Conservation (phyloP, 1,139 yeast genomes). For the Hemisphaericaspora lyxosophila region DNA sequence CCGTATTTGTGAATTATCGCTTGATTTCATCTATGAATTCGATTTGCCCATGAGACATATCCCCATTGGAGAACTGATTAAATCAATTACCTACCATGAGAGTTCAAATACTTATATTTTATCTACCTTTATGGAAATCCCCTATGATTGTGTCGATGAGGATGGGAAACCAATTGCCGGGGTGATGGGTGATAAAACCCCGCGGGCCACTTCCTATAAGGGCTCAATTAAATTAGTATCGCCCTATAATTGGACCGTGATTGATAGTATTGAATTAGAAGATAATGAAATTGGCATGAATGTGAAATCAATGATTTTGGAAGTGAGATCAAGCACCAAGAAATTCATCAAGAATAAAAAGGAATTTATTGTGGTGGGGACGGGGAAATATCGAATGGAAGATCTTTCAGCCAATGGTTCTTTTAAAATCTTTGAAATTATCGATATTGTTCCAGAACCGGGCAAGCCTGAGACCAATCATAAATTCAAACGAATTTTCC, state of each 20-base stretch:
- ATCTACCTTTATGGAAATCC: constrained; percentile 60
- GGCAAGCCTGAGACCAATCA: constrained; percentile 82
- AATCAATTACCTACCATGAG: constrained; percentile 71
- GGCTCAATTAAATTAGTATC: constrained; percentile 68
- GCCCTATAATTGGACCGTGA: constrained; percentile 73
- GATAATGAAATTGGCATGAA: constrained; percentile 67
- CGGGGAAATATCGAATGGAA: constrained; percentile 76
- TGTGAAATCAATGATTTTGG: constrained; percentile 59
- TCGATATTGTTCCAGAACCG: constrained; percentile 88
- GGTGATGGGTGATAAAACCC: constrained; percentile 43
- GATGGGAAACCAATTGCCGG: constrained; percentile 70
- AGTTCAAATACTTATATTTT: constrained; percentile 62
- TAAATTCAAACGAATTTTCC: constrained; percentile 71
- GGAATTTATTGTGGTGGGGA: constrained; percentile 77
- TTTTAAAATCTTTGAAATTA: constrained; percentile 71
- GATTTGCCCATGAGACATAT: constrained; percentile 61
- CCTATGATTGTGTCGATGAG: constrained; percentile 71
- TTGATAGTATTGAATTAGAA: constrained; percentile 66
- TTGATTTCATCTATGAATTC: constrained; percentile 57
- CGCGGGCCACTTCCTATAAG: constrained; percentile 54
- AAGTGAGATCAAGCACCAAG: constrained; percentile 47
- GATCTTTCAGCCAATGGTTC: constrained; percentile 82
- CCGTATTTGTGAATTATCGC: constrained; percentile 62
- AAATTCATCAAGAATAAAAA: constrained; percentile 57
- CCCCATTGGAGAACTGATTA: constrained; percentile 62